A percentile compares a stretch with the other conserved stretches of the same genome.
phyloP scores from a whole-genome alignment of 371 early-diverging fungal genomes.

The Apophysomyces sp. region DNA sequence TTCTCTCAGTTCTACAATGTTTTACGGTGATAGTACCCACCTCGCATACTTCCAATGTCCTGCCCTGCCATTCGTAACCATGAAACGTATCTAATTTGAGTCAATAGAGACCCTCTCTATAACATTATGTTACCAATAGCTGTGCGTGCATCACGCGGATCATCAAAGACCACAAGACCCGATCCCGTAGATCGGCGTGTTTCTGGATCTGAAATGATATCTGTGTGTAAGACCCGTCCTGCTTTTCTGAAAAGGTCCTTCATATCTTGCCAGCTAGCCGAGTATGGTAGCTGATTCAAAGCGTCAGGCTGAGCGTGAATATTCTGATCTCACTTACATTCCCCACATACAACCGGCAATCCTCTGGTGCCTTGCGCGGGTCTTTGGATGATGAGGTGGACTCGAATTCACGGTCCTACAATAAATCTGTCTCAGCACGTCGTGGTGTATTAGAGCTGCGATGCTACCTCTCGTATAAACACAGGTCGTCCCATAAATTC shows the following conservation, averaged over 20 bases:
- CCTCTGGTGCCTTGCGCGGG: conserved; percentile 46
- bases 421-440: neutral
- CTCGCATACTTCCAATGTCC: conserved; percentile 78
- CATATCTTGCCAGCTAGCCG: conserved; percentile 75
- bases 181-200: conserved; percentile 63
- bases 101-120: conserved; percentile 6
- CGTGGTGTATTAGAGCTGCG: neutral
- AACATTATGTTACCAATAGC: conserved; percentile 63
- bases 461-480: conserved; percentile 68
- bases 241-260: conserved; percentile 76
- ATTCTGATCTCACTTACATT: conserved; percentile 49
- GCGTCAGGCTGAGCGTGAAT: neutral
- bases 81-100: conserved; percentile 62
- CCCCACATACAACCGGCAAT: conserved; percentile 66
- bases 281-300: conserved; percentile 64
- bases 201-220: conserved; percentile 62
- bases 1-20: neutral
- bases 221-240: conserved; percentile 64
- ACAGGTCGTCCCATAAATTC: conserved; percentile 77
- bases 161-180: conserved; percentile 73
- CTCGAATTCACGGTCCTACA: conserved; percentile 60
- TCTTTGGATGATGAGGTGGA: conserved; percentile 42
- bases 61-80: conserved; percentile 77
- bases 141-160: conserved; percentile 56
- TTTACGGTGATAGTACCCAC: conserved; percentile 32